Conservation (phyloP, 2,329 filamentous ascomycete genomes). For the Verticillium isaacii region DNA sequence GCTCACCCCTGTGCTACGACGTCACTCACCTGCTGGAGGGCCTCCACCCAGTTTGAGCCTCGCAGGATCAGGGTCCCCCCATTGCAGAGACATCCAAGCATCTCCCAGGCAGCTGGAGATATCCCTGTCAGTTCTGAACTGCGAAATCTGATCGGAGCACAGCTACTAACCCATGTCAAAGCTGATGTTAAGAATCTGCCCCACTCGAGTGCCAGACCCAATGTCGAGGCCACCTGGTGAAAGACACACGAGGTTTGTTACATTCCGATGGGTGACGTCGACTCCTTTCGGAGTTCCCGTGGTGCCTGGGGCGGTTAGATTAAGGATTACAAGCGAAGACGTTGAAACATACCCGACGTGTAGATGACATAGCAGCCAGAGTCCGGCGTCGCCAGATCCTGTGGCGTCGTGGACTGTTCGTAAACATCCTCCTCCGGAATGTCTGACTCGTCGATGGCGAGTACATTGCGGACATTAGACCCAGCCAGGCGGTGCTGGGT, state of each 20-base stretch:
- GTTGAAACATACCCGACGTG: slow-evolving; percentile 35
- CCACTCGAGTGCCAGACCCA: slow-evolving; percentile 42
- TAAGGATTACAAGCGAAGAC: neutral
- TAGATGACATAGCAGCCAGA: slow-evolving; percentile 44
- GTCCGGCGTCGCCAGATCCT: slow-evolving; percentile 23
- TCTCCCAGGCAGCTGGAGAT: slow-evolving; percentile 51
- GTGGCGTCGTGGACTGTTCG: neutral
- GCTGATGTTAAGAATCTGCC: slow-evolving; percentile 50
- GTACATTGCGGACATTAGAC: neutral
- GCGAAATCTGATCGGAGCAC: neutral
- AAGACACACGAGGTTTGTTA: slow-evolving; percentile 47
- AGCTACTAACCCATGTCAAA: slow-evolving; percentile 53
- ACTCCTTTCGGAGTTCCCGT: slow-evolving; percentile 55
- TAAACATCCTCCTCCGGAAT: neutral
- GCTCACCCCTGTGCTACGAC: neutral
- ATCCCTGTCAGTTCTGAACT: neutral
- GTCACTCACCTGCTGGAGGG: slow-evolving; percentile 35
- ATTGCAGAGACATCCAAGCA: slow-evolving; percentile 50
- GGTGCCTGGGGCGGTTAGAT: slow-evolving; percentile 22
- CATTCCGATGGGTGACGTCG: slow-evolving; percentile 49
- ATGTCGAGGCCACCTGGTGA: slow-evolving; percentile 47
- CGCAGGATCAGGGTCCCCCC: slow-evolving; percentile 51
- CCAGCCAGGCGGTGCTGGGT: slow-evolving; percentile 1
- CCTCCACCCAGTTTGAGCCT: slow-evolving; percentile 42
- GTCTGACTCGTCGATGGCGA: slow-evolving; percentile 3